Evolutionary conservation across 305 asterid genomes (phyloP).

Genomic region (Fraxinus sp.): DNA sequence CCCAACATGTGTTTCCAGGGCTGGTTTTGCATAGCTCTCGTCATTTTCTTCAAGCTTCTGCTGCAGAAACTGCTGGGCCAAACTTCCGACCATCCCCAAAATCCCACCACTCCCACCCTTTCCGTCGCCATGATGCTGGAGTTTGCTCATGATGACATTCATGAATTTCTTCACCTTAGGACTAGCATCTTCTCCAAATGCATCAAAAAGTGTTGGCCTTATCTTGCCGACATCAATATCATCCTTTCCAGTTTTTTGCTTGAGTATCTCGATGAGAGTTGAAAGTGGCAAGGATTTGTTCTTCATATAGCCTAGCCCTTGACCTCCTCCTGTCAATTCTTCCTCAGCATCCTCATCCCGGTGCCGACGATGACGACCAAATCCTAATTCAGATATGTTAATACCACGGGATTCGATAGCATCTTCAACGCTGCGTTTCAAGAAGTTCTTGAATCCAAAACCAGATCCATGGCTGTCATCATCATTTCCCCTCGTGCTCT

Average conservation of each 20-base stretch:
- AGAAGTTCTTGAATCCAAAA: constrained; percentile 70
- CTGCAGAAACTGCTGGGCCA: constrained; percentile 77
- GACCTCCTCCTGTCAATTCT: constrained; percentile 29
- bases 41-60: constrained; percentile 80
- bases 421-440: constrained; percentile 55
- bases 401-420: constrained; percentile 82
- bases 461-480: constrained; percentile 36
- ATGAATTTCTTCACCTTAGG: constrained; percentile 95
- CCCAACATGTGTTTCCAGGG: constrained; percentile 60
- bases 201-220: constrained; percentile 85
- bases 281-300: constrained; percentile 74
- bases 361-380: constrained; percentile 33
- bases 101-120: constrained; percentile 52
- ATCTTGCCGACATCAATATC: constrained; percentile 90
- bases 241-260: constrained; percentile 89
- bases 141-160: constrained; percentile 72
- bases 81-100: constrained; percentile 72
- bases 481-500: constrained; percentile 48
- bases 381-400: constrained; percentile 37
- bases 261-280: constrained; percentile 76
- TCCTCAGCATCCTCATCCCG: constrained; percentile 34
- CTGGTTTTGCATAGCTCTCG: constrained; percentile 68
- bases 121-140: constrained; percentile 42
- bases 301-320: constrained; percentile 34
- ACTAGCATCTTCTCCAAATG: constrained; percentile 86